Conservation (phyloP, 371 early-diverging fungal genomes). For the Zychaea mexicana region DNA sequence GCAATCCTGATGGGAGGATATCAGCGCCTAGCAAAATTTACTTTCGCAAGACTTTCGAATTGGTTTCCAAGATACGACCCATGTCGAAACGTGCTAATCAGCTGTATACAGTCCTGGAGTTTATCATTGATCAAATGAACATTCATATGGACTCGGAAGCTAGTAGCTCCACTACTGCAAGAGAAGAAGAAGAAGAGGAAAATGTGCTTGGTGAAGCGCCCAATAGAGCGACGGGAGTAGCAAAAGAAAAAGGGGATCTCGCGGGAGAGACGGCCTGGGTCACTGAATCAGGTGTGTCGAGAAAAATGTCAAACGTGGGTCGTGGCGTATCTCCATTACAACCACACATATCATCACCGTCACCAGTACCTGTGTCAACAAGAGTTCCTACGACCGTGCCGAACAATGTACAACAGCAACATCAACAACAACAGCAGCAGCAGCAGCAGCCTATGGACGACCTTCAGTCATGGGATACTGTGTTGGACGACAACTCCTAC, state of each 20-base stretch:
- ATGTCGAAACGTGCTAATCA: slow-evolving; percentile 38
- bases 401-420: not conserved
- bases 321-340: slow-evolving; percentile 9
- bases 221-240: not conserved
- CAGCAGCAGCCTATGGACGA: not conserved
- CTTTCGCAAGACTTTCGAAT: slow-evolving; percentile 26
- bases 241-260: not conserved
- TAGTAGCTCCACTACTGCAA: not conserved
- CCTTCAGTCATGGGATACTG: slow-evolving; percentile 2
- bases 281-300: not conserved
- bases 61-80: slow-evolving; percentile 26
- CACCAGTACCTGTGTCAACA: not conserved
- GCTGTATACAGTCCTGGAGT: slow-evolving; percentile 28
- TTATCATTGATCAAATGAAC: slow-evolving; percentile 31
- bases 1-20: slow-evolving; percentile 35
- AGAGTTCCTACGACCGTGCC: not conserved
- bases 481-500: not conserved
- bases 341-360: not conserved
- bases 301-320: slow-evolving; percentile 18
- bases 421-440: not conserved
- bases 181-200: not conserved
- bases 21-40: slow-evolving; percentile 35
- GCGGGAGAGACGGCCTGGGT: not conserved
- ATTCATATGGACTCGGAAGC: slow-evolving; percentile 26
- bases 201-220: not conserved